phyloP scores from a whole-genome alignment of 2,329 filamentous ascomycete genomes.

The Pyricularia grisea region DNA sequence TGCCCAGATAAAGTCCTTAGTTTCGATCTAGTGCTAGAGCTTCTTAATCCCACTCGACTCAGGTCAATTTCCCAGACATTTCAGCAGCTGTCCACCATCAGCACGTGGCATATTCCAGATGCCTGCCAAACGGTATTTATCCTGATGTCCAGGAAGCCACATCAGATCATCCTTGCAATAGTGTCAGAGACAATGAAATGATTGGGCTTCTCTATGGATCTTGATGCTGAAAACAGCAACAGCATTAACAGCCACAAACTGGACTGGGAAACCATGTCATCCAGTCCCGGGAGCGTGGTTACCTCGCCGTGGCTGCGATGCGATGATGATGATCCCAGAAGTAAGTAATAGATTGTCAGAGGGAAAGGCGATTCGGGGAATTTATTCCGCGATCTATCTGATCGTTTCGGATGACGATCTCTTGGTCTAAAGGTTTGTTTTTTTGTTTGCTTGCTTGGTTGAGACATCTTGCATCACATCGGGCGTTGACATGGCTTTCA shows the following conservation, averaged over 20 bases:
- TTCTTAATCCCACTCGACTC: neutral
- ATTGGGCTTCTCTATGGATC: neutral
- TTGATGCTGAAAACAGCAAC: neutral
- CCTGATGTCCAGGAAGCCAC: neutral
- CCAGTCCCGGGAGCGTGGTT: neutral
- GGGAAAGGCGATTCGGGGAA: neutral
- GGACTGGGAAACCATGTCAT: neutral
- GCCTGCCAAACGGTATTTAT: neutral
- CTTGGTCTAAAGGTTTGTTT: neutral
- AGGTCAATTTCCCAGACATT: neutral
- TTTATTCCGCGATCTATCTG: neutral
- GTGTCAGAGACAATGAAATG: neutral
- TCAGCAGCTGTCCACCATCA: neutral
- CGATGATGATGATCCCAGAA: neutral
- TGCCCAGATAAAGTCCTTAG: neutral
- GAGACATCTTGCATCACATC: neutral
- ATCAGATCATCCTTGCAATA: neutral
- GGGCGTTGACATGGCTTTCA: neutral
- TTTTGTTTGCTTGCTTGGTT: neutral
- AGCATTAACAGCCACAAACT: neutral
- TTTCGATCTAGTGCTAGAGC: neutral
- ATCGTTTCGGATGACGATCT: neutral
- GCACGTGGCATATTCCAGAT: neutral
- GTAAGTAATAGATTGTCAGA: neutral
- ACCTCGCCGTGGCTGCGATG: neutral